A percentile compares a stretch with the other conserved stretches of the same genome.
phyloP scores from a whole-genome alignment of 2,329 filamentous ascomycete genomes.

The Fusarium burgessii region DNA sequence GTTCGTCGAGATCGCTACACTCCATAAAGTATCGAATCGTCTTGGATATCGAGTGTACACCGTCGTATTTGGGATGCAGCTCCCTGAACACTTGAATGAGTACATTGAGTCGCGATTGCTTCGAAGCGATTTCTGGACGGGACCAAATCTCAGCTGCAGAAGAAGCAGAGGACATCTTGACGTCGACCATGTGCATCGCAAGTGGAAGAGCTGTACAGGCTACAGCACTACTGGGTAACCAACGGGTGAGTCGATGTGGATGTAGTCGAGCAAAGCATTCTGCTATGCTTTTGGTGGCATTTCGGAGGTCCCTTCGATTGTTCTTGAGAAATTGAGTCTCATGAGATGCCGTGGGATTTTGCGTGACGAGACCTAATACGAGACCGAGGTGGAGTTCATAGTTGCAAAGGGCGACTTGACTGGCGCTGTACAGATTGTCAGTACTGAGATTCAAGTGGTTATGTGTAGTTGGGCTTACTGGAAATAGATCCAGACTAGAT shows the following conservation, averaged over 20 bases:
- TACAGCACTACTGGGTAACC: conserved; percentile 40
- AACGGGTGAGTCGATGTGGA: conserved; percentile 18
- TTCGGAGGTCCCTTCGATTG: conserved; percentile 29
- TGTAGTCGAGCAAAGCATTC: conserved; percentile 30
- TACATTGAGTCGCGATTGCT: conserved; percentile 36
- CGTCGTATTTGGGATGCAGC: conserved; percentile 36
- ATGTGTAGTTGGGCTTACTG: conserved; percentile 27
- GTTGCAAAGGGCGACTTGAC: conserved; percentile 33
- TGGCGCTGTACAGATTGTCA: conserved; percentile 11
- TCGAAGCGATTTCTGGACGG: conserved; percentile 16
- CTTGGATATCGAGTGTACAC: conserved; percentile 38
- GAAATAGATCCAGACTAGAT: conserved; percentile 41
- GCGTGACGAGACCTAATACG: conserved; percentile 17
- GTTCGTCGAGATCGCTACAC: conserved; percentile 17
- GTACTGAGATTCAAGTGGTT: rapidly evolving
- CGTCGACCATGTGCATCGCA: conserved; percentile 37
- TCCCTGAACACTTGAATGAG: conserved; percentile 37
- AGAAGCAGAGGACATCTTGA: conserved; percentile 30
- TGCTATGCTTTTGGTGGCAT: conserved; percentile 30
- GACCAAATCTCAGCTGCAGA: conserved; percentile 28
- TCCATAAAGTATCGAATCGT: conserved; percentile 41
- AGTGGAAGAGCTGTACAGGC: conserved; percentile 38
- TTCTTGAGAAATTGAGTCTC: conserved; percentile 30
- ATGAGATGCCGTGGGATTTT: neutral
- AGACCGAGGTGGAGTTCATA: conserved; percentile 38